Percentiles rank a stretch among this genome's conserved stretches.
Evolutionary conservation across 371 early-diverging fungal species (phyloP).

Genomic region (Batkoa obscura): DNA sequence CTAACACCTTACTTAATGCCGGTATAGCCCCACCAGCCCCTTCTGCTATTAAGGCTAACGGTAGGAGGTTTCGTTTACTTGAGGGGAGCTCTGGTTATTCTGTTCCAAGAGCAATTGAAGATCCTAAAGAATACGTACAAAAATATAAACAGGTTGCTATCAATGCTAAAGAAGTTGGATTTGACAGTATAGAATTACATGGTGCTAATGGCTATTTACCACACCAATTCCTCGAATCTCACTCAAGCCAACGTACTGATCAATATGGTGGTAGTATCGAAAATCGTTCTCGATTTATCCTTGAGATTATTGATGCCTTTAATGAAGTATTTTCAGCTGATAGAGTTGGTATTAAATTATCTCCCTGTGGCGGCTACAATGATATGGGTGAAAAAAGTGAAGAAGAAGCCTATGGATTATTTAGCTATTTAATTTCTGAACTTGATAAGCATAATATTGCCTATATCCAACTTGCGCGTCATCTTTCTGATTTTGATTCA

Average conservation of each 20-base stretch:
- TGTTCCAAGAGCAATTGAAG: constrained; percentile 5
- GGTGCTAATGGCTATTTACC: constrained; percentile 40
- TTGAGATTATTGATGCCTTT: constrained; percentile 31
- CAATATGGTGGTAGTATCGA: constrained; percentile 28
- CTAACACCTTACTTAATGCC: not conserved
- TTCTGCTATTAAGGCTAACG: constrained; percentile 2
- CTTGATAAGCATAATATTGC: not conserved
- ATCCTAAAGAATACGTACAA: not conserved
- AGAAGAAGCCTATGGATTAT: constrained; percentile 40
- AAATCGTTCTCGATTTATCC: constrained; percentile 24
- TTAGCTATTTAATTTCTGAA: constrained; percentile 16
- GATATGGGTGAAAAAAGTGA: constrained; percentile 29
- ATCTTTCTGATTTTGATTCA: not conserved
- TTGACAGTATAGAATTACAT: constrained; percentile 52
- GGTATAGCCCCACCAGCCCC: constrained; percentile 7
- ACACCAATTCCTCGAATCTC: constrained; percentile 27
- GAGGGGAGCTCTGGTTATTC: not conserved
- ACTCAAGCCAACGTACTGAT: constrained; percentile 33
- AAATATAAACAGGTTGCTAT: not conserved
- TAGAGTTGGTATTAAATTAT: constrained; percentile 28
- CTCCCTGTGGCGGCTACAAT: constrained; percentile 38
- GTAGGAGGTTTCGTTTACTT: not conserved
- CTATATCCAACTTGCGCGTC: not conserved
- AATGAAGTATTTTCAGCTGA: constrained; percentile 59
- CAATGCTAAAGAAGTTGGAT: constrained; percentile 18